phyloP scores from a whole-genome alignment of 2,329 filamentous ascomycete genomes.

The Ophiostoma novo-ulmi region DNA sequence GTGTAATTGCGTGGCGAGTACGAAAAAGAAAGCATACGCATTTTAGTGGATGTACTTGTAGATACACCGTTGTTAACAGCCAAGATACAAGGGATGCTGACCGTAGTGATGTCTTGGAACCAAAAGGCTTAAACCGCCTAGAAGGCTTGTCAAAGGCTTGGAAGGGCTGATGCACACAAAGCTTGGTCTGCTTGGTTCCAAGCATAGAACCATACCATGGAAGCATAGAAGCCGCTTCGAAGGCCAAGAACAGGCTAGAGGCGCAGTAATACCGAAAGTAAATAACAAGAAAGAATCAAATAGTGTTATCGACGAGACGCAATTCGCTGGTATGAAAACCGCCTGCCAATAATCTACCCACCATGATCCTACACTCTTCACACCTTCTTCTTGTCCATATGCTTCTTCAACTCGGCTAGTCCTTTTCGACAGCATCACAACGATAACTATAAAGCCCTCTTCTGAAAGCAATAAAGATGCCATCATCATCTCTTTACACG shows the following conservation, averaged over 20 bases:
- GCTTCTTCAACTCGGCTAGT: not conserved
- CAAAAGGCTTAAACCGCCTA: conserved; percentile 12
- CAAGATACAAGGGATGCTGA: conserved; percentile 11
- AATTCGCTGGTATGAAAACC: not conserved
- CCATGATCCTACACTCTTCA: not conserved
- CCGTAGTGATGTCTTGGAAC: not conserved
- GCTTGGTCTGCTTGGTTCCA: not conserved
- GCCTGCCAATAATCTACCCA: not conserved
- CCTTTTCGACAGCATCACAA: not conserved
- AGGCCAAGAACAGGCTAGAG: conserved; percentile 8
- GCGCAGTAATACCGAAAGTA: not conserved
- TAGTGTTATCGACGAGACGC: not conserved
- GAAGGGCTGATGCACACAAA: not conserved
- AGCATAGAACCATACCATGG: not conserved
- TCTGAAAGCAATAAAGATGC: too few species aligned
- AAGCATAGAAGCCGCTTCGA: conserved; percentile 1
- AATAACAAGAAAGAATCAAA: not conserved
- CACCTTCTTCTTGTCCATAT: not conserved
- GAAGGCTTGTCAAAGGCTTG: conserved; percentile 15
- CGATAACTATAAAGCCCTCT: not conserved
- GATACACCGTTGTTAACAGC: conserved; percentile 7
- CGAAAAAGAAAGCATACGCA: not conserved
- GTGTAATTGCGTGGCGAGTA: not conserved
- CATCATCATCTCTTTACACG: too few species aligned
- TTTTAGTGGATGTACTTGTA: not conserved